A percentile compares a stretch with the other conserved stretches of the same genome.
These are phyloP conservation scores for Aspergillus brasiliensis DNA, from an alignment of 2,329 filamentous ascomycete genomes.

Conservation along the genomic window DNA sequence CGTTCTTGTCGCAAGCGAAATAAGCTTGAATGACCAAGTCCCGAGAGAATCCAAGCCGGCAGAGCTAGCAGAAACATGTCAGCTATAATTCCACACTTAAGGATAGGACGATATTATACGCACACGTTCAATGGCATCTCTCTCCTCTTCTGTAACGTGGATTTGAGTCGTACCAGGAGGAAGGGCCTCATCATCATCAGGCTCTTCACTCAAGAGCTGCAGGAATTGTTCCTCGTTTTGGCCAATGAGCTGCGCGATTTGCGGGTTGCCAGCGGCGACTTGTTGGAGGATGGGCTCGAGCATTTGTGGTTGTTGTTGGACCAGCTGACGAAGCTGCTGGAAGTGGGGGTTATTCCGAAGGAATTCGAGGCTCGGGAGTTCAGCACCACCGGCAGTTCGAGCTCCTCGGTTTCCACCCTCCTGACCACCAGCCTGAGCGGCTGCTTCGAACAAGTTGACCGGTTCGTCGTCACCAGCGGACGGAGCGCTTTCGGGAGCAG, in stretches of 20 bases:
- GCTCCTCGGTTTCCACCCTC: conserved; percentile 39
- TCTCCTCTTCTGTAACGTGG: conserved; percentile 90
- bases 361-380: conserved; percentile 83
- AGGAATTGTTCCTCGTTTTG: conserved; percentile 93
- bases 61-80: conserved; percentile 62
- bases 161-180: conserved; percentile 89
- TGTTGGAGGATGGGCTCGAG: conserved; percentile 97
- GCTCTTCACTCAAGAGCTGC: conserved; percentile 81
- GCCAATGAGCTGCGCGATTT: conserved; percentile 88
- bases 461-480: conserved; percentile 57
- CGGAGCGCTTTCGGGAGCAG: conserved; percentile 34
- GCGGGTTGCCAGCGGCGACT: conserved; percentile 90
- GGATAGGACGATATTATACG: conserved; percentile 35
- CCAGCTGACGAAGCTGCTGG: conserved; percentile 93
- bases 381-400: conserved; percentile 52
- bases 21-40: conserved; percentile 97
- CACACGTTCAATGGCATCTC: conserved; percentile 94
- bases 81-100: conserved; percentile 12
- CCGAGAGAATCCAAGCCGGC: conserved; percentile 87
- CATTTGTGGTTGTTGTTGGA: conserved; percentile 98
- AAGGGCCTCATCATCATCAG: conserved; percentile 66
- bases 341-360: conserved; percentile 95
- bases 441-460: conserved; percentile 90
- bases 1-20: conserved; percentile 99
- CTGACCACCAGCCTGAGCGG: conserved; percentile 69